Base-by-base conservation (phyloP, 2,329 filamentous ascomycete genomes). In the Ascochyta pisi region DNA sequence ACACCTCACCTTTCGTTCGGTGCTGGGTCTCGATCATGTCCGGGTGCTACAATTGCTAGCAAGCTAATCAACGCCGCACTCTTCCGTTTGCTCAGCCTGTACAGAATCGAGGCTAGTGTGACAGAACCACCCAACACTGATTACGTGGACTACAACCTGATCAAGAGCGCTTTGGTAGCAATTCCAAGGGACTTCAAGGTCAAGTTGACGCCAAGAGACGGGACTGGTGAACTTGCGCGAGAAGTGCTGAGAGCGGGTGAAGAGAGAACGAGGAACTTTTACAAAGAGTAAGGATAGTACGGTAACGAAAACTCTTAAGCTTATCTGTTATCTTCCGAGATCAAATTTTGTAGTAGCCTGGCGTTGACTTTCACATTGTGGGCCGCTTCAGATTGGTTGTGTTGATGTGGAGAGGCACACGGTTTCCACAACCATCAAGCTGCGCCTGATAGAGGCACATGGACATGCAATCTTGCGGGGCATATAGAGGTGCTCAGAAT, bases 61-160 rank as follows among this genome's bases (percentile, higher is more conserved):
- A 71, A 81, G 3, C 74, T 84, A 2, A 68, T 84, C 2, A 83
- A 84, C 57, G 68, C 79, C 0, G 81, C 82, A 3, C 70, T 85
- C 0, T 69, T 84, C 6, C 77, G 82, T 3, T 69, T 84, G 1
- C 59, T 84, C n/a, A 74, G 77, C 3, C 76, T 77, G 8, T 84
- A 82, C 69, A 78, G 75, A 59, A 80, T 84, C 50, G 77, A 83
- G 29, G 76, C 83, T 23, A 79, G 76, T 61, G 74, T 80, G 46
- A 64, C 68, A 0, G 72, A 80, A 39, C 84, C 84, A 0, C 84
- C 84, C 0, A 86, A 85, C 60, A 86, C 84, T 0, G 83, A 86
- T 64, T 86, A 86, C 58, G 81, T 86, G 4, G 84, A 87, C 5
- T 86, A 86, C 62, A 87, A 86, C 61, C 78, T 83, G 63, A 81